Percentiles rank a stretch among this genome's conserved stretches.
Evolutionary conservation across 805 yeast genomes (phyloP).

Genomic region (Lipomyces starkeyi): DNA sequence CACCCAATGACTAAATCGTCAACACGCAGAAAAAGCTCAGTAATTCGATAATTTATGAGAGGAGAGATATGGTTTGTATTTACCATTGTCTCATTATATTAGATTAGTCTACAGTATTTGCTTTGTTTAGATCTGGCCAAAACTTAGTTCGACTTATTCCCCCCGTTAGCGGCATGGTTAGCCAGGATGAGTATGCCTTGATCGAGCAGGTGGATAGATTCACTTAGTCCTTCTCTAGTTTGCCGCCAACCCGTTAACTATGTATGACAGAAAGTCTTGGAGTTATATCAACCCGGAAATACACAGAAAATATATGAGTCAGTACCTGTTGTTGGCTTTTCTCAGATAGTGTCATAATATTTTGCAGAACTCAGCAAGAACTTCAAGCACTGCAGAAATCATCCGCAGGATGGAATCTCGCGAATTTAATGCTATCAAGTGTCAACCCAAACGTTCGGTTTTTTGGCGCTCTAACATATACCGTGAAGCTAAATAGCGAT

Average conservation of each 20-base stretch:
- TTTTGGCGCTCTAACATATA: conserved; percentile 81
- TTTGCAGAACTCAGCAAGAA: conserved; percentile 54
- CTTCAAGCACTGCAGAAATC: conserved; percentile 67
- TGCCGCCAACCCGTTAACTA: background rate
- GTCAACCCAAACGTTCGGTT: conserved; percentile 54
- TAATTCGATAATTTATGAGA: background rate
- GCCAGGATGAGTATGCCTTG: conserved; percentile 12
- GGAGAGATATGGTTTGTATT: background rate
- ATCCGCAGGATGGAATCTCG: conserved; percentile 61
- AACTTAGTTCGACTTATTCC: background rate
- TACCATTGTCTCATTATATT: background rate
- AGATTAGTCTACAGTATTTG: background rate
- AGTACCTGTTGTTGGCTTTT: conserved; percentile 61
- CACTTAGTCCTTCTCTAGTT: background rate
- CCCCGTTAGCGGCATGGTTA: conserved; percentile 3
- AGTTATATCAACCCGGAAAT: conserved; percentile 59
- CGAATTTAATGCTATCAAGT: conserved; percentile 55
- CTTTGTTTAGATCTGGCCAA: background rate
- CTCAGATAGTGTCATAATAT: background rate
- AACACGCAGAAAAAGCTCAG: background rate
- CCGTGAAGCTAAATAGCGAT: conserved; percentile 60
- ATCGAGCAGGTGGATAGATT: conserved; percentile 12
- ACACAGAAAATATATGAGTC: conserved; percentile 62
- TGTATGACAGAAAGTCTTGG: conserved; percentile 43
- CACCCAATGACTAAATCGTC: background rate